phyloP scores from a whole-genome alignment of 768 basidiomycete genomes.

The Sporobolomyces pararoseus region DNA sequence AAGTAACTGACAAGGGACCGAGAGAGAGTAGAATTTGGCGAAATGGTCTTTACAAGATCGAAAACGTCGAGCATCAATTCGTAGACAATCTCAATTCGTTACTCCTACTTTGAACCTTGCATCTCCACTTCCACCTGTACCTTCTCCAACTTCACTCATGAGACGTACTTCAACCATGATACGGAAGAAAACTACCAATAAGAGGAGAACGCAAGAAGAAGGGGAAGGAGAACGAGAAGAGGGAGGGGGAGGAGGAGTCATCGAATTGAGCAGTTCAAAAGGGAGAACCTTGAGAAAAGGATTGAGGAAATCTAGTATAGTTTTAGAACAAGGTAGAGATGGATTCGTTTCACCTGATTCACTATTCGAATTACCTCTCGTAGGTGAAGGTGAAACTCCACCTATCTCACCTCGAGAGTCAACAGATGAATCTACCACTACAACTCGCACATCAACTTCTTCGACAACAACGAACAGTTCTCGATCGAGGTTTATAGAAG shows the following conservation, averaged over 20 bases:
- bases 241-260: not conserved
- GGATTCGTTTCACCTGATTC: not conserved
- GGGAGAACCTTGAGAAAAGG: not conserved
- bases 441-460: not conserved
- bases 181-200: not conserved
- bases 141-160: not conserved
- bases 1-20: too few relatives aligned
- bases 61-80: not conserved
- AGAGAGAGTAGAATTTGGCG: conserved; percentile 25
- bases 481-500: conserved; percentile 24
- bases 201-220: not conserved
- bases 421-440: too few relatives aligned
- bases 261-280: conserved; percentile 3
- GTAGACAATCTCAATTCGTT: conserved; percentile 2
- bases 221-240: not conserved
- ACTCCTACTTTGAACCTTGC: not conserved
- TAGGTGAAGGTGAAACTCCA: not conserved
- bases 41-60: conserved; percentile 9
- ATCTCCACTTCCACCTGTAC: not conserved
- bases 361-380: not conserved
- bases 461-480: not conserved
- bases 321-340: not conserved
- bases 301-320: conserved; percentile 5
- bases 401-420: not conserved
- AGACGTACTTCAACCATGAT: conserved; percentile 1